Base-by-base conservation (phyloP, 1,139 yeast species). In the Nakaseomyces glabratus region DNA sequence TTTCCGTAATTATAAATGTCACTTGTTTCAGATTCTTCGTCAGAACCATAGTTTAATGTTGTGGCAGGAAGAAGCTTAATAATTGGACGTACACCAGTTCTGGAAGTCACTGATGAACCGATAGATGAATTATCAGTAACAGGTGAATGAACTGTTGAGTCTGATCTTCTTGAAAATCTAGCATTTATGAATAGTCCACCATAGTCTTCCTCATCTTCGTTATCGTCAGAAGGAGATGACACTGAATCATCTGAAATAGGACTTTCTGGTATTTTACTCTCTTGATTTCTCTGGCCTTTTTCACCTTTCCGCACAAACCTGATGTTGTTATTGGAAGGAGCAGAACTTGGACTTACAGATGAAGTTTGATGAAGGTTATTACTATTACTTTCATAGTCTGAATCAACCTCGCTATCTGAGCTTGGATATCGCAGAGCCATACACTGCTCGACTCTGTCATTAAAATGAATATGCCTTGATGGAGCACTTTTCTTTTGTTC, bases 361-460 rank as follows among this genome's bases (percentile, higher is more conserved):
- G 3, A 17, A n/a, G 21, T 26, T n/a, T n/a, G n/a, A n/a, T n/a
- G n/a, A n/a, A n/a, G 6, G 26, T 24, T 11, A 17, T 24, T n/a
- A 28, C 15, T 18, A n/a, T 18, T 30, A n/a, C 34, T 31, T 24
- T 39, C 42, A 21, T 43, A 35, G n/a, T 41, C 47, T 5, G 53
- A 46, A 28, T 42, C 43, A n/a, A 41, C 38, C 22, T 42, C 40
- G 41, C 43, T 34, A 33, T 49, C 42, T 35, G 56, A 51, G 20
- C 51, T 42, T 7, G 60, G 53, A 11, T 58, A 52, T 42, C 76
- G 75, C 13, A 84, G 55, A 0, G 93, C 85, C 40, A 82, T 74
- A 57, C 97, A 88, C 60, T 90, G 97, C 55, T 82, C 88, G 18
- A 90, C 98, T 39, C 86, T 75, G 52, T 85, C 93, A 53, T 81